A percentile compares a stretch with the other conserved stretches of the same genome.
These are phyloP conservation scores for Aspergillus uvarum DNA, from an alignment of 2,329 filamentous ascomycete species.

Conservation along the genomic window DNA sequence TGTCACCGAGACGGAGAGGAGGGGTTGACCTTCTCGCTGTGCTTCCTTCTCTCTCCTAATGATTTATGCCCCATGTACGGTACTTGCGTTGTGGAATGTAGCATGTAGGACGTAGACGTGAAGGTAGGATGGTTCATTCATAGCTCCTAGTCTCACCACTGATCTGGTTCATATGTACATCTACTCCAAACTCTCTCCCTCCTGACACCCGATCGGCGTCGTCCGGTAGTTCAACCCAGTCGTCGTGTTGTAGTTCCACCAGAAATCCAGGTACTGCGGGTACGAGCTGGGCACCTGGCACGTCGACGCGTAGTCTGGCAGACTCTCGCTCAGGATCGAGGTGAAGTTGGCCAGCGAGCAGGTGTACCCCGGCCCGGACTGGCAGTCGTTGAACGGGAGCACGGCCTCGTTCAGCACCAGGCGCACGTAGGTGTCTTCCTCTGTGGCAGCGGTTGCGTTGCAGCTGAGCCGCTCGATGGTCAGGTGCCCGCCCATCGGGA, in stretches of 20 bases:
- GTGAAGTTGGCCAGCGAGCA: constrained; percentile 20
- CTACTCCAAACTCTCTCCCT: not conserved
- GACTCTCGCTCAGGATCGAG: constrained; percentile 8
- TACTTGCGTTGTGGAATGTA: too few species aligned
- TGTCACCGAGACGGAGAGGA: constrained; percentile 18
- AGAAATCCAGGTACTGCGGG: constrained; percentile 19
- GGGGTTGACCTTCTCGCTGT: too few species aligned
- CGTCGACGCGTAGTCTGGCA: constrained; percentile 14
- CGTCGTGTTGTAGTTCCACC: constrained; percentile 19
- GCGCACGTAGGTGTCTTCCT: constrained; percentile 20
- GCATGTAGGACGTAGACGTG: too few species aligned
- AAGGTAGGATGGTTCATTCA: too few species aligned
- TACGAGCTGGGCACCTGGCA: constrained; percentile 15
- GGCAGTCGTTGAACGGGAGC: constrained; percentile 17
- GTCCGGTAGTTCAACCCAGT: constrained; percentile 1
- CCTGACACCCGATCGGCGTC: not conserved
- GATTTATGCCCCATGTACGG: too few species aligned
- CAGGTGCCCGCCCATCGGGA: constrained; percentile 22
- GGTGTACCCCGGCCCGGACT: constrained; percentile 20
- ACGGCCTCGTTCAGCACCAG: constrained; percentile 26
- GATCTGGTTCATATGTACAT: too few species aligned
- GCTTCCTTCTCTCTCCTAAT: too few species aligned
- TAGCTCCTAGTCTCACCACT: too few species aligned
- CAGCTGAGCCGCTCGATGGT: constrained; percentile 25
- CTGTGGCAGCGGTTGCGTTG: constrained; percentile 17